phyloP scores from a whole-genome alignment of 176 grass and related monocot genomes.

The Oryza nivara region DNA sequence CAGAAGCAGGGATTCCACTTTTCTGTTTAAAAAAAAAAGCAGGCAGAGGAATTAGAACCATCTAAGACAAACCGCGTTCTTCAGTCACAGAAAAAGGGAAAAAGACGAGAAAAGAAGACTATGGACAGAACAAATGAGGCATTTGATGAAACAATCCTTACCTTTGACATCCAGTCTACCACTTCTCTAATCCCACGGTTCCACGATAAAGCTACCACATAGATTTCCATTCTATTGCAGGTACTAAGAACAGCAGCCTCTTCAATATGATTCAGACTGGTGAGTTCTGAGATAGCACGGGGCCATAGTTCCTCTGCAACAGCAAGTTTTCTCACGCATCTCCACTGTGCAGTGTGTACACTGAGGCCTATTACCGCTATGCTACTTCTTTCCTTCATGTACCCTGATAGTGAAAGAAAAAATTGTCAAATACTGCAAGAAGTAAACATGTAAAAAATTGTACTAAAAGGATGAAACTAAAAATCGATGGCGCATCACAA shows the following conservation, averaged over 20 bases:
- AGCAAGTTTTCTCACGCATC: conserved; percentile 94
- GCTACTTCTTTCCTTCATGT: conserved; percentile 98
- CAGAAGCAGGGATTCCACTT: conserved; percentile 76
- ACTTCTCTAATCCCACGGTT: conserved; percentile 96
- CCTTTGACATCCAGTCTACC: conserved; percentile 97
- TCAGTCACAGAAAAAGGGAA: conserved; percentile 21
- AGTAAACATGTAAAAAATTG: background rate
- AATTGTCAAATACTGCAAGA: conserved; percentile 32
- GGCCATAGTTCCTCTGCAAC: conserved; percentile 92
- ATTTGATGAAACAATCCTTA: conserved; percentile 44
- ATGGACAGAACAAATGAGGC: conserved; percentile 9
- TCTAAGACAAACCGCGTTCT: conserved; percentile 6
- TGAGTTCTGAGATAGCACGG: conserved; percentile 89
- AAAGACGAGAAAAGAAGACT: conserved; percentile 22
- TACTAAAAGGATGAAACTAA: background rate
- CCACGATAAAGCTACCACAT: conserved; percentile 94
- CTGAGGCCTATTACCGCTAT: conserved; percentile 94
- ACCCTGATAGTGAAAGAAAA: conserved; percentile 58
- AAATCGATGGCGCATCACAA: background rate
- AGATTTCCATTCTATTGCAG: conserved; percentile 99
- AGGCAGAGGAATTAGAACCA: conserved; percentile 28
- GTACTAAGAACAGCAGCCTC: conserved; percentile 99
- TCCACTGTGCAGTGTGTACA: conserved; percentile 89
- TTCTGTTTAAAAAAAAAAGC: conserved; percentile 51
- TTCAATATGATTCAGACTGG: conserved; percentile 85